These are phyloP conservation scores for Colletotrichum viniferum DNA, from an alignment of 2,329 filamentous ascomycete genomes.

Conservation along the genomic window DNA sequence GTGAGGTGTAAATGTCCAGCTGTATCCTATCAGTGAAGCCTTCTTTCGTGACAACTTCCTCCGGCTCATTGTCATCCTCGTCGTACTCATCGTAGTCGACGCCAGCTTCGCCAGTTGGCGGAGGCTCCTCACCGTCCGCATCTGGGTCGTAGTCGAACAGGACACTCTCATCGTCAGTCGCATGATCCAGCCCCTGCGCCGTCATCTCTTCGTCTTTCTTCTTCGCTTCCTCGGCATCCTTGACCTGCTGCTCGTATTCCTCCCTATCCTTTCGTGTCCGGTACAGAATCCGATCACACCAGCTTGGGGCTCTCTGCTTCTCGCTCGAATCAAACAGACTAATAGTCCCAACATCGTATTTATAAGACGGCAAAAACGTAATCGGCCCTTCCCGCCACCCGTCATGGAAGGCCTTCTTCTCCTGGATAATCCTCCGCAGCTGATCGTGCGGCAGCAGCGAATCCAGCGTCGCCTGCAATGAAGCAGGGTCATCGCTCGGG, in stretches of 20 bases:
- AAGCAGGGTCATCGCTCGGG: conserved; percentile 78
- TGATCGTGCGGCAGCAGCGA: conserved; percentile 92
- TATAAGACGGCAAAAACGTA: conserved; percentile 91
- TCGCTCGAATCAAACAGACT: conserved; percentile 94
- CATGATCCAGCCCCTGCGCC: conserved; percentile 74
- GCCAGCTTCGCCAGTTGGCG: conserved; percentile 36
- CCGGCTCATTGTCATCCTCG: conserved; percentile 48
- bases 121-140: conserved; percentile 61
- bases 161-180: conserved; percentile 78
- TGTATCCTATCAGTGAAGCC: conserved; percentile 59
- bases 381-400: conserved; percentile 92
- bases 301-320: conserved; percentile 90
- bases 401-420: conserved; percentile 83
- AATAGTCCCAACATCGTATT: conserved; percentile 95
- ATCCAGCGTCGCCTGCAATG: conserved; percentile 84
- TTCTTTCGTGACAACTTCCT: conserved; percentile 61
- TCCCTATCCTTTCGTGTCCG: conserved; percentile 75
- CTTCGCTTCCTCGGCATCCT: conserved; percentile 69
- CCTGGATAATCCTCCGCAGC: conserved; percentile 73
- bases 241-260: conserved; percentile 65
- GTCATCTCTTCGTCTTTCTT: conserved; percentile 87
- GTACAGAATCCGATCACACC: conserved; percentile 95
- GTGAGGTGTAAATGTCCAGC: conserved; percentile 77
- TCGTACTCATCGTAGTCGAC: conserved; percentile 67
- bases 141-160: conserved; percentile 92